Percentiles rank a stretch among this genome's conserved stretches.
Evolutionary conservation across 2,329 filamentous ascomycete genomes (phyloP).

Genomic region (Nigrospora osmanthi): DNA sequence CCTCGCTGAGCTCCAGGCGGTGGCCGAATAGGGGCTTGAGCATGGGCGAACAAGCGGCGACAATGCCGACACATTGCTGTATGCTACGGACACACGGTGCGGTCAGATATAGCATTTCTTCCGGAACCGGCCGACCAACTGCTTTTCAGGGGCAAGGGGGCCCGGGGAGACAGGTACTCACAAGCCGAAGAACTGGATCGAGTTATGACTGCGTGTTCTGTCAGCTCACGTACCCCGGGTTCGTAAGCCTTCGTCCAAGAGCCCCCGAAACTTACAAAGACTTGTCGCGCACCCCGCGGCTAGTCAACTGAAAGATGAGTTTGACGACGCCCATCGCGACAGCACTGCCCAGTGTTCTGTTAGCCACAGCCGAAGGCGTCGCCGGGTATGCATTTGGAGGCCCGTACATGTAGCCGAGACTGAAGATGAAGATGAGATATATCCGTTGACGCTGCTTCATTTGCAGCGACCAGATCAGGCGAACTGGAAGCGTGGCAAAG

Average conservation of each 20-base stretch:
- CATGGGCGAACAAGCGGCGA: constrained; percentile 2
- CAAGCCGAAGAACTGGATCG: constrained; percentile 5
- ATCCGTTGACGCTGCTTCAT: constrained; percentile 27
- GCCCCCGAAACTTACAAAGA: neutral
- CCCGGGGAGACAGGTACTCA: neutral
- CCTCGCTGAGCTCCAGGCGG: too few species aligned
- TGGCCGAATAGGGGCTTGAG: neutral
- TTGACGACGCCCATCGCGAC: neutral
- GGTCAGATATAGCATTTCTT: neutral
- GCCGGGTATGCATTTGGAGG: neutral
- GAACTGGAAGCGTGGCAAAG: constrained; percentile 32
- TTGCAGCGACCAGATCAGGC: constrained; percentile 32
- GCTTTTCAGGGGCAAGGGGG: neutral
- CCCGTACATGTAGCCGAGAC: constrained; percentile 27
- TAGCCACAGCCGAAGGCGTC: neutral
- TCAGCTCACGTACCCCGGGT: neutral
- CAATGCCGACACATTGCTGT: constrained; percentile 3
- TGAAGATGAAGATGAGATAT: constrained; percentile 31
- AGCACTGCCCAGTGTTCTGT: neutral
- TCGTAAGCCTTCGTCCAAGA: neutral
- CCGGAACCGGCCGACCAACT: too few species aligned
- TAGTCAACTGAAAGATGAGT: neutral
- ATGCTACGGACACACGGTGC: neutral
- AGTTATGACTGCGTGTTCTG: neutral
- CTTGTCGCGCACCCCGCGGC: neutral